Percentiles rank a stretch among this genome's conserved stretches.
These are phyloP conservation scores for Botrytis fragariae DNA, from an alignment of 2,329 filamentous ascomycete genomes.

Conservation along the genomic window DNA sequence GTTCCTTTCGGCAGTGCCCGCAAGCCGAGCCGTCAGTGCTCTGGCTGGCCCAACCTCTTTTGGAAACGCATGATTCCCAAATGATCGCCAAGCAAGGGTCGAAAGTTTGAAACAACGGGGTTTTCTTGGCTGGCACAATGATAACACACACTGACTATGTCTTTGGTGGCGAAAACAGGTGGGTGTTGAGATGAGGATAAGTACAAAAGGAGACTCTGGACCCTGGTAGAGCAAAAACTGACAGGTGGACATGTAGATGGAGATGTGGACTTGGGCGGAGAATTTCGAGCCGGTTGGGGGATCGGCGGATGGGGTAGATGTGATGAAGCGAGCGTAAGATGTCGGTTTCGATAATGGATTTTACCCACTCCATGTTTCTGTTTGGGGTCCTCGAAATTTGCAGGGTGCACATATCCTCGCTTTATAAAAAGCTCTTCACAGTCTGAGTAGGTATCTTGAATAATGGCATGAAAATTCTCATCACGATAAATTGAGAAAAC, in stretches of 20 bases:
- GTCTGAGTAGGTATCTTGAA: background rate
- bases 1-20: background rate
- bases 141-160: background rate
- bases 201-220: background rate
- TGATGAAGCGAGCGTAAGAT: background rate
- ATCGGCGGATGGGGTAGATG: background rate
- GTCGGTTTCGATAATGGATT: background rate
- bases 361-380: background rate
- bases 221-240: background rate
- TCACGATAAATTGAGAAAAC: background rate
- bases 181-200: background rate
- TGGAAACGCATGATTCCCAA: background rate
- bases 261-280: background rate
- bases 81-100: background rate
- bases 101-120: background rate
- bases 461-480: background rate
- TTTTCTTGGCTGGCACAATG: background rate
- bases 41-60: background rate
- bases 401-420: background rate
- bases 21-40: background rate
- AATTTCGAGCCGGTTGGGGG: background rate
- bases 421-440: background rate
- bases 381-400: background rate
- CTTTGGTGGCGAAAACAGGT: background rate
- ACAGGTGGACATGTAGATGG: background rate